Base-by-base conservation (phyloP, 2,329 filamentous ascomycete genomes). In the Penicillium sp. region DNA sequence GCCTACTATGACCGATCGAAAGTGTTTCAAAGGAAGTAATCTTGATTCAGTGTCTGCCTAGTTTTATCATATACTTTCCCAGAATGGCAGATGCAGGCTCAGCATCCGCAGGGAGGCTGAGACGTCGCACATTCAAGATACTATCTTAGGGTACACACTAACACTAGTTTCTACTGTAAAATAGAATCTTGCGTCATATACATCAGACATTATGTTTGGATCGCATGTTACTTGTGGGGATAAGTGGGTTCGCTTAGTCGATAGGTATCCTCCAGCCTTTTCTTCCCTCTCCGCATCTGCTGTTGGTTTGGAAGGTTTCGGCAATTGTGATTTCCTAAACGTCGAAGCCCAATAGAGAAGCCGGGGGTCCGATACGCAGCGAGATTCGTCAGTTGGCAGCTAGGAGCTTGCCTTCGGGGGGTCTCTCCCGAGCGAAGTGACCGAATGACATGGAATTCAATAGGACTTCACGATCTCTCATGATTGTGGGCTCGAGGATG, bases 361-460 rank as follows among this genome's bases (percentile, higher is more conserved):
- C 40, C 10, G 40, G 14, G 24, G 16, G 24, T 23, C 5, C 5
- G 40, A 28, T 23, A 24, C 23, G 19, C 29, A 7, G 40, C 29
- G 40, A n/a, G 40, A 44, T 44, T 28, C 23, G 40, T 44, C 24
- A 24, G 24, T 29, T 44, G 40, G 29, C 40, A 44, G 40, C 40
- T 44, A 44, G 39, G 21, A 43, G 39, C 23, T n/a, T 43, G 21
- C 21, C 16, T 26, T 43, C 10, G 13, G n/a, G n/a, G n/a, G n/a
- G n/a, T n/a, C n/a, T n/a, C n/a, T n/a, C n/a, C 29, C 11, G 29
- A 31, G 29, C 29, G 29, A 31, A 14, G 11, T 31, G 29, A 14
- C 29, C 29, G 9, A 2, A 31, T 31, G 9, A 14, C 29, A 31
- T 31, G 11, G 11, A 1, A 31, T 31, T 31, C 6, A 2, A 9